Percentiles rank a stretch among this genome's conserved stretches.
Conservation (phyloP, 1,284 basidiomycete genomes). For the Schizophyllum amplum region DNA sequence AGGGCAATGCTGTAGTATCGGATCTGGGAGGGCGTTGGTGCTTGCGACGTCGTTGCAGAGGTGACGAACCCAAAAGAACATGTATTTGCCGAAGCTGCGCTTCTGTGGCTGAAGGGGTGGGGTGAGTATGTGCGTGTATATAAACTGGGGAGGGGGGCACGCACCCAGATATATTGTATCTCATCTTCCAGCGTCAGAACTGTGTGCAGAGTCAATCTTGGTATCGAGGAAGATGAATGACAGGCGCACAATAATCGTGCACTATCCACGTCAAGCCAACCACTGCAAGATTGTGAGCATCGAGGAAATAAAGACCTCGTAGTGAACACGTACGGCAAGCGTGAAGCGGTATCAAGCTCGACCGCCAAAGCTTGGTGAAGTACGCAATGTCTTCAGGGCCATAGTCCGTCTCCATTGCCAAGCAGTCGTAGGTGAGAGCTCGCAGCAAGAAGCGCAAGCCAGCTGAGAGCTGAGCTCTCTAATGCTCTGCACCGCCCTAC, state of each 20-base stretch:
- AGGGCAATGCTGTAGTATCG: conserved; percentile 36
- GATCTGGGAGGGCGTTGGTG: conserved; percentile 20
- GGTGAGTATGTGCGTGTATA: not conserved
- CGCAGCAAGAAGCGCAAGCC: too few relatives aligned
- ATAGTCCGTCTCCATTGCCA: too few relatives aligned
- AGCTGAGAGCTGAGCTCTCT: too few relatives aligned
- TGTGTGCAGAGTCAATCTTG: conserved; percentile 1
- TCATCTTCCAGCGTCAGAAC: conserved; percentile 26
- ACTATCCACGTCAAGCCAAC: conserved; percentile 24
- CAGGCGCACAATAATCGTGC: conserved; percentile 25
- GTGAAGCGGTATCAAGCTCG: not conserved
- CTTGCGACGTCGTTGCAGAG: not conserved
- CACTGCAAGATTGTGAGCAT: conserved; percentile 15
- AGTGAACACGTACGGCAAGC: not conserved
- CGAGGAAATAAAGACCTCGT: not conserved
- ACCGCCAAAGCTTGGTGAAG: not conserved
- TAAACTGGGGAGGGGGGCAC: conserved; percentile 1
- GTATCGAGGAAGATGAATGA: not conserved
- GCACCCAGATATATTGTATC: conserved; percentile 29
- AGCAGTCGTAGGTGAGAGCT: too few relatives aligned
- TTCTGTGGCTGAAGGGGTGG: conserved; percentile 19
- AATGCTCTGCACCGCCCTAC: too few relatives aligned
- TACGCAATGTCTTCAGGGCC: not conserved
- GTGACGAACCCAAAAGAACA: conserved; percentile 29
- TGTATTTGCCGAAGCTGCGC: conserved; percentile 24